phyloP scores from a whole-genome alignment of 1,284 basidiomycete genomes.

The Puccinia horiana region DNA sequence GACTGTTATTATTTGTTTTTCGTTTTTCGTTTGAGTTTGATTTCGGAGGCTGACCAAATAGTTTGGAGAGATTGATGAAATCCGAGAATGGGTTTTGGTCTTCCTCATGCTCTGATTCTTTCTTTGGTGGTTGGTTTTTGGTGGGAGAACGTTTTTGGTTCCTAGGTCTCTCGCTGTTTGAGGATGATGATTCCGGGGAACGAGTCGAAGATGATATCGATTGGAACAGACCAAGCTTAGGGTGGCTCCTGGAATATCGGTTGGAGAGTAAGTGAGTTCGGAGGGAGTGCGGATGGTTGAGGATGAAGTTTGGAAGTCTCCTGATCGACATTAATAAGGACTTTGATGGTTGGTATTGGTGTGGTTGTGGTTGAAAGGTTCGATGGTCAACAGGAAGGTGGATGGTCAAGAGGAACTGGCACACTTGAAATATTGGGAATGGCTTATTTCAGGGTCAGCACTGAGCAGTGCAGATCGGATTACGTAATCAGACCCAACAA shows the following conservation, averaged over 20 bases:
- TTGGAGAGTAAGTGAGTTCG: not conserved
- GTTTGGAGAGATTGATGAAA: constrained; percentile 22
- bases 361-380: not conserved
- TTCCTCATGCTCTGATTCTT: not conserved
- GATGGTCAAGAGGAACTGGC: not conserved
- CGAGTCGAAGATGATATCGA: constrained; percentile 4
- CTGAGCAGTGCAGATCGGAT: constrained; percentile 1
- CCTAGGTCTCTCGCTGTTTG: constrained; percentile 8
- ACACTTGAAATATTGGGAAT: not conserved
- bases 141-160: not conserved
- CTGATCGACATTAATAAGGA: constrained; percentile 2
- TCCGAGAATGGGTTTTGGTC: constrained; percentile 30
- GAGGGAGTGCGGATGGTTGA: not conserved
- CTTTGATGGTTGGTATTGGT: not conserved
- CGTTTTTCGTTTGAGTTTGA: not conserved
- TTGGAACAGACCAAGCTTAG: not conserved
- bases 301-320: not conserved
- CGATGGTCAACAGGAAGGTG: constrained; percentile 5
- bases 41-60: constrained; percentile 1
- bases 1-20: not conserved
- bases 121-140: constrained; percentile 25
- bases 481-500: constrained; percentile 1
- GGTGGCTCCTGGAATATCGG: not conserved
- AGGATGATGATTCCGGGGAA: not conserved
- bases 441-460: not conserved